These are phyloP conservation scores for Magnusiomyces sp. DNA, from an alignment of 1,139 yeast species.

Conservation along the genomic window DNA sequence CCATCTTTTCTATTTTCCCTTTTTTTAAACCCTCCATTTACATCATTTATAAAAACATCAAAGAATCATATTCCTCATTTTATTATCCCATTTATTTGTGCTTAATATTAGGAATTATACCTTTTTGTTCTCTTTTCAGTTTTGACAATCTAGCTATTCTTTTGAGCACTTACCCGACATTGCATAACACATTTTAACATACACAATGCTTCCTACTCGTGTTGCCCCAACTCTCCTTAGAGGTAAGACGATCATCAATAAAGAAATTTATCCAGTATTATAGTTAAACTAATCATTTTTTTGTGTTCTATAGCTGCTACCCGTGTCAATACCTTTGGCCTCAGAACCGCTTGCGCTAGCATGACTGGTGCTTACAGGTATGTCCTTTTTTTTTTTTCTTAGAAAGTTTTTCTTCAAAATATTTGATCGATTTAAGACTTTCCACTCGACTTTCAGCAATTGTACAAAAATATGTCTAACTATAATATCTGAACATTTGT, in stretches of 20 bases:
- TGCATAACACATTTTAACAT: too few species aligned
- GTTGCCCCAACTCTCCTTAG: constrained; percentile 6
- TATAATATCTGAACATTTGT: neutral
- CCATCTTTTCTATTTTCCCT: neutral
- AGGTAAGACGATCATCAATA: neutral
- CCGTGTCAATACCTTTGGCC: constrained; percentile 4
- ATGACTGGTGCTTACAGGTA: constrained; percentile 13
- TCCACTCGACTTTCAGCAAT: neutral
- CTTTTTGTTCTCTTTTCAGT: neutral
- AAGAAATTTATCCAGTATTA: neutral
- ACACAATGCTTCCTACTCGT: constrained; percentile 5
- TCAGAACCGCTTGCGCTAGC: constrained; percentile 11
- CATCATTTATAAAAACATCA: too few species aligned
- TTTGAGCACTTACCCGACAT: too few species aligned
- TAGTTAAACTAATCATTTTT: too few species aligned
- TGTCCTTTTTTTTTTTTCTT: constrained; percentile 1
- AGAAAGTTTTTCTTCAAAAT: neutral
- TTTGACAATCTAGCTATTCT: neutral
- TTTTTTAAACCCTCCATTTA: neutral
- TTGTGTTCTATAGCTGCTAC: constrained; percentile 11
- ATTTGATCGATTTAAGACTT: neutral
- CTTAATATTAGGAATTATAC: too few species aligned
- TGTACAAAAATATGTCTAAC: neutral
- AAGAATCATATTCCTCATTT: too few species aligned
- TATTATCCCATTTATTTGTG: too few species aligned